Percentiles rank a stretch among this genome's conserved stretches.
These are phyloP conservation scores for Pugionium dolabratum DNA, from an alignment of 345 rosid genomes.

Conservation along the genomic window DNA sequence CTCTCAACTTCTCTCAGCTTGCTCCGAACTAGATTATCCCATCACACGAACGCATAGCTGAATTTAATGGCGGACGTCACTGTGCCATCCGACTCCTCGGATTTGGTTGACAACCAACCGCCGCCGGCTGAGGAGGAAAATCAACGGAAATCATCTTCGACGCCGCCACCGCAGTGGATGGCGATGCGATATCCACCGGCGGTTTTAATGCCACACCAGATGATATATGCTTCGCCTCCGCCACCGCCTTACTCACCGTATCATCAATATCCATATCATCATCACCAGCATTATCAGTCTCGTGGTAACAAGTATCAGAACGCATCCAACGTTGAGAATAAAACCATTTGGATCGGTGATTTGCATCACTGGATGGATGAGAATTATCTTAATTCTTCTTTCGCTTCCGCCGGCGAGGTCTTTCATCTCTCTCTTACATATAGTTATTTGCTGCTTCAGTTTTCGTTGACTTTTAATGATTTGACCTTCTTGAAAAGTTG, in stretches of 20 bases:
- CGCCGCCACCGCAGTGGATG: conserved; percentile 50
- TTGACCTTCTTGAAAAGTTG: not conserved
- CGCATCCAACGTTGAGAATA: conserved; percentile 63
- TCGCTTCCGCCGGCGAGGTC: conserved; percentile 76
- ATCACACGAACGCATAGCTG: not conserved
- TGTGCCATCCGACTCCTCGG: conserved; percentile 19
- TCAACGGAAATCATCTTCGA: conserved; percentile 35
- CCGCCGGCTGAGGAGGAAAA: conserved; percentile 9
- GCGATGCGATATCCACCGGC: conserved; percentile 78
- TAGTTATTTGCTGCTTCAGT: not conserved
- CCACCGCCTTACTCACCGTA: conserved; percentile 61
- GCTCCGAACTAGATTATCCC: not conserved
- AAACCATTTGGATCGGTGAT: conserved; percentile 91
- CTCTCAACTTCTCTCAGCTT: conserved; percentile 16
- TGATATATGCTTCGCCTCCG: conserved; percentile 59
- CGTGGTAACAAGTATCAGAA: conserved; percentile 38
- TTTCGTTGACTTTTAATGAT: not conserved
- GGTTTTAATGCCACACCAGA: conserved; percentile 81
- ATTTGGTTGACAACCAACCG: conserved; percentile 11
- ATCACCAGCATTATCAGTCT: conserved; percentile 34
- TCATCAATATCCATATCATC: conserved; percentile 49
- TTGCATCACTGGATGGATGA: conserved; percentile 99
- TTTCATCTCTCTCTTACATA: conserved; percentile 8
- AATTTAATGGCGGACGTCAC: conserved; percentile 31
- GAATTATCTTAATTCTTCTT: conserved; percentile 70